Evolutionary conservation across 2,329 filamentous ascomycete genomes (phyloP).

Genomic region (Fusarium brevicatenulatum): DNA sequence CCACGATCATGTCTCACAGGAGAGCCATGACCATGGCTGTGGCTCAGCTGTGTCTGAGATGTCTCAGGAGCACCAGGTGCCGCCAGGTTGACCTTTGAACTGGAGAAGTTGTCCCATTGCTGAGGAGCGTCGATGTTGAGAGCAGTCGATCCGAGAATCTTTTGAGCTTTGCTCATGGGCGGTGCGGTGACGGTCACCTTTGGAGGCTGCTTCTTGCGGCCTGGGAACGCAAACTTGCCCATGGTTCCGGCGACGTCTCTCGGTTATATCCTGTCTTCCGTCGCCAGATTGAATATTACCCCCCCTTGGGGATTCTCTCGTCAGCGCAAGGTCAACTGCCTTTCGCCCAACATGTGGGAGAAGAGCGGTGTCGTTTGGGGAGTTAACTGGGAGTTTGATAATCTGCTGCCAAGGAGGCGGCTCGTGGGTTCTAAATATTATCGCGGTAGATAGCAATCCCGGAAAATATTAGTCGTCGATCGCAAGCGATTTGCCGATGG

Average conservation of each 20-base stretch:
- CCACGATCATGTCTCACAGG: constrained; percentile 21
- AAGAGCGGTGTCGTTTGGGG: constrained; percentile 15
- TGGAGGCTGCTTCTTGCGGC: constrained; percentile 45
- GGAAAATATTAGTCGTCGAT: constrained; percentile 1
- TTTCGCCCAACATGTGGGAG: constrained; percentile 40
- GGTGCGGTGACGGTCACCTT: constrained; percentile 43
- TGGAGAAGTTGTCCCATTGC: constrained; percentile 36
- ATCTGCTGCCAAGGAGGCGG: neutral
- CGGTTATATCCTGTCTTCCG: constrained; percentile 5
- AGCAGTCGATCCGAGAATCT: constrained; percentile 42
- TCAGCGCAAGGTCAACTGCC: constrained; percentile 32
- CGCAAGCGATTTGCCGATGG: neutral
- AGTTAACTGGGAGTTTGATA: neutral
- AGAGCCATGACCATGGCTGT: constrained; percentile 18
- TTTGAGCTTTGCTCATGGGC: constrained; percentile 43
- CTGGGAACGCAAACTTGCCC: constrained; percentile 44
- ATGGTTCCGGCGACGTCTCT: constrained; percentile 30
- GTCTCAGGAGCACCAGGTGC: constrained; percentile 21
- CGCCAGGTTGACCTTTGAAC: constrained; percentile 37
- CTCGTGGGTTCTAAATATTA: neutral
- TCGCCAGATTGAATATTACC: constrained; percentile 21
- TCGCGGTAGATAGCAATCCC: neutral
- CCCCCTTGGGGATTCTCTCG: constrained; percentile 36
- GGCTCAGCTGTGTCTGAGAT: neutral
- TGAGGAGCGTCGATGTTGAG: constrained; percentile 40